Percentiles rank a stretch among this genome's conserved stretches.
Conservation (phyloP, 768 basidiomycete species). For the Scleroderma bovista region DNA sequence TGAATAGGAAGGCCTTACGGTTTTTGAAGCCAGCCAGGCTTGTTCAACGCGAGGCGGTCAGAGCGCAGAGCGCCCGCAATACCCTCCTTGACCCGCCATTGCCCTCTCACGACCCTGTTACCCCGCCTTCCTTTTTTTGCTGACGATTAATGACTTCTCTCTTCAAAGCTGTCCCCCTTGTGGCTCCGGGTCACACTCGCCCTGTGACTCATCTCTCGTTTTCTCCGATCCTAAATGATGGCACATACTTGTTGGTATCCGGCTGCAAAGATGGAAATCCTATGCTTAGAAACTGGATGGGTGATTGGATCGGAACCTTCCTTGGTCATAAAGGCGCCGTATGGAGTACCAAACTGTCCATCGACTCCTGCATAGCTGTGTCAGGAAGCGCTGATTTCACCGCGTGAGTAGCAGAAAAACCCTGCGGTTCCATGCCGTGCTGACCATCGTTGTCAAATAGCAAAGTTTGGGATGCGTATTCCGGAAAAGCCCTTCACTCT, state of each 20-base stretch:
- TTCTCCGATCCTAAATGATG: constrained; percentile 79
- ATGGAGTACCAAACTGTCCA: constrained; percentile 90
- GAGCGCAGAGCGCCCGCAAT: constrained; percentile 48
- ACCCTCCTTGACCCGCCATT: constrained; percentile 8
- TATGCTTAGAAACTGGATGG: constrained; percentile 95
- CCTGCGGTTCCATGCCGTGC: constrained; percentile 4
- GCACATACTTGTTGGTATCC: constrained; percentile 85
- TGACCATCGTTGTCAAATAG: constrained; percentile 35
- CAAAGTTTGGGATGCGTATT: constrained; percentile 95
- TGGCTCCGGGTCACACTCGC: constrained; percentile 81
- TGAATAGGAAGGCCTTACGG: background rate
- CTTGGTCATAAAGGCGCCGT: constrained; percentile 92
- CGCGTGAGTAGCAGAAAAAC: constrained; percentile 55
- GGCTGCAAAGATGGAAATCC: constrained; percentile 99
- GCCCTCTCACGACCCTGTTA: background rate
- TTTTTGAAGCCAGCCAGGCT: constrained; percentile 1
- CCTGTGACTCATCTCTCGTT: constrained; percentile 94
- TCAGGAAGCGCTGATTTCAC: constrained; percentile 97
- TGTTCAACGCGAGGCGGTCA: constrained; percentile 13
- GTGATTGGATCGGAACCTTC: constrained; percentile 97
- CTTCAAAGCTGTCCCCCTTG: constrained; percentile 71
- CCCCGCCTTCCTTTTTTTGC: background rate
- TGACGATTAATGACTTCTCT: constrained; percentile 54
- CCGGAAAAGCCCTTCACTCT: constrained; percentile 84
- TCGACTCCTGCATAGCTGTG: constrained; percentile 80